Conservation (phyloP, 805 yeast genomes). For the Blastobotrys robertii region DNA sequence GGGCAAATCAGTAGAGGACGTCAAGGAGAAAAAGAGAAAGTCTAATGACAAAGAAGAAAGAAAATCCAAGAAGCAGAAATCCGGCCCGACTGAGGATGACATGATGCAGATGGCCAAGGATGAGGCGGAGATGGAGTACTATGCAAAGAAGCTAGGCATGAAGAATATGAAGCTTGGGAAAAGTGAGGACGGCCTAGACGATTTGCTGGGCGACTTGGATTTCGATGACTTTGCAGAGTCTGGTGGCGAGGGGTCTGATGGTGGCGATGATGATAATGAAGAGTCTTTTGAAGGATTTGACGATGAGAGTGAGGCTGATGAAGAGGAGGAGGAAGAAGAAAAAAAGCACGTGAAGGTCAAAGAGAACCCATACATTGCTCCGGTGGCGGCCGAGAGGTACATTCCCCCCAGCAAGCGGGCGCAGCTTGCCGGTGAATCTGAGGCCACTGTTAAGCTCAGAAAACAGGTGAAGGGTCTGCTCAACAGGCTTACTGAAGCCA, state of each 20-base stretch:
- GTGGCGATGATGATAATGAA: slow-evolving; percentile 6
- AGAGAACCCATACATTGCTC: slow-evolving; percentile 63
- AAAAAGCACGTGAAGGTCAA: slow-evolving; percentile 26
- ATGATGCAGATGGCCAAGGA: slow-evolving; percentile 45
- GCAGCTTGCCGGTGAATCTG: slow-evolving; percentile 36
- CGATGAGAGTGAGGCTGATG: slow-evolving; percentile 12
- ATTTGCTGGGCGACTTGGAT: slow-evolving; percentile 47
- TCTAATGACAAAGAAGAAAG: background rate
- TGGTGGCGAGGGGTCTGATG: slow-evolving; percentile 4
- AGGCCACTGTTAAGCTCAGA: slow-evolving; percentile 40
- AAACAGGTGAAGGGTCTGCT: slow-evolving; percentile 71
- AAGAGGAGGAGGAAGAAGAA: slow-evolving; percentile 22
- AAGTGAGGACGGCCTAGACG: slow-evolving; percentile 72
- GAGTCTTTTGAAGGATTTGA: slow-evolving; percentile 11
- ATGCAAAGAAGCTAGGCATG: slow-evolving; percentile 72
- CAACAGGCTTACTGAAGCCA: slow-evolving; percentile 84
- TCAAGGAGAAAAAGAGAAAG: slow-evolving; percentile 9
- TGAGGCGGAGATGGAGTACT: slow-evolving; percentile 71
- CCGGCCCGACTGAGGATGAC: slow-evolving; percentile 24
- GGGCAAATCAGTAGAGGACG: slow-evolving; percentile 7
- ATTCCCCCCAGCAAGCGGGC: slow-evolving; percentile 82
- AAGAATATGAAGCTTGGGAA: slow-evolving; percentile 42
- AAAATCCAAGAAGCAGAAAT: background rate
- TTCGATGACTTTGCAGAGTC: slow-evolving; percentile 20
- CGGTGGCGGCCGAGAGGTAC: slow-evolving; percentile 38